Evolutionary conservation across 2,329 filamentous ascomycete species (phyloP).

Genomic region (Arthrobotrys entomopaga): DNA sequence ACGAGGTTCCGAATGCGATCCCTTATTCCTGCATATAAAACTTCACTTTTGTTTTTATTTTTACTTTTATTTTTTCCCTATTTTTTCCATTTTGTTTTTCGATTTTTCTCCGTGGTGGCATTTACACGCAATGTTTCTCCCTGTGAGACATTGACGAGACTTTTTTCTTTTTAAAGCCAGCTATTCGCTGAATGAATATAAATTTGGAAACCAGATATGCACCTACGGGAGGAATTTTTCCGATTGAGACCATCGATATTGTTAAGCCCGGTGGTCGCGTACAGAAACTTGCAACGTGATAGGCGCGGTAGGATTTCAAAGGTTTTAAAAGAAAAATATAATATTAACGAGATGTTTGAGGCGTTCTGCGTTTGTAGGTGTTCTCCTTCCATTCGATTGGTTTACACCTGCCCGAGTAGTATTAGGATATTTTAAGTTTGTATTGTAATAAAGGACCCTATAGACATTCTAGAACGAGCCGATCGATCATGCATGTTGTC

Average conservation of each 20-base stretch:
- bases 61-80: neutral
- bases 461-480: slow-evolving; percentile 22
- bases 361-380: neutral
- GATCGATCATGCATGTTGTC: neutral
- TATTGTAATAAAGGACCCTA: slow-evolving; percentile 1
- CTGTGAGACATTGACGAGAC: slow-evolving; percentile 31
- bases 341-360: slow-evolving; percentile 5
- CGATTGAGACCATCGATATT: neutral
- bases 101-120: too few species aligned
- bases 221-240: slow-evolving; percentile 23
- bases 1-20: slow-evolving; percentile 51
- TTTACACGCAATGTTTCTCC: slow-evolving; percentile 32
- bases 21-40: slow-evolving; percentile 17
- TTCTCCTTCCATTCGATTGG: slow-evolving; percentile 21
- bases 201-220: slow-evolving; percentile 29
- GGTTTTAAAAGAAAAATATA: too few species aligned
- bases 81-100: neutral
- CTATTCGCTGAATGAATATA: slow-evolving; percentile 9
- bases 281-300: slow-evolving; percentile 11
- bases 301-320: slow-evolving; percentile 9
- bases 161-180: neutral
- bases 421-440: slow-evolving; percentile 26
- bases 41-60: slow-evolving; percentile 8
- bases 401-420: slow-evolving; percentile 37
- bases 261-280: slow-evolving; percentile 32